Base-by-base conservation (phyloP, 306 rosid genomes). In the Vachellia collinsii region DNA sequence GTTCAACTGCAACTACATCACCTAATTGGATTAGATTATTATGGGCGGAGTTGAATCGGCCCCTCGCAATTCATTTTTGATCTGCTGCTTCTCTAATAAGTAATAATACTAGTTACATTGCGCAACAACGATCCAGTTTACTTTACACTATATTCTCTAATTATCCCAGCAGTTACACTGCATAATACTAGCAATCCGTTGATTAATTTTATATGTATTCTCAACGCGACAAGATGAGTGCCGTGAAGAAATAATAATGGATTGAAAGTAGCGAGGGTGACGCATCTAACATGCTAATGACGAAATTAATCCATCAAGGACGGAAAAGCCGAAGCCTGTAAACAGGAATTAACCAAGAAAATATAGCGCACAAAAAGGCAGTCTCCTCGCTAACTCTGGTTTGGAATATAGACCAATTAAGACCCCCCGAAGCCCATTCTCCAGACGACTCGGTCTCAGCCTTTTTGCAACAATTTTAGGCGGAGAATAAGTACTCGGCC, bases 1-100 rank as follows among this genome's bases (percentile, higher is more conserved):
- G 86, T 85, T 91, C 84, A 89, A 85, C 92, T 63, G 68, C 48
- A 86, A 76, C 80, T 41, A 23, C 46, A 71, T 82, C 44, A 39
- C 78, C 83, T 66, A 61, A 74, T 74, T 65, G 50, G 63, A 54
- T 46, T 81, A 51, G 48, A 22, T 78, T 74, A 59, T 73, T 38
- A n/a, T 37, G 66, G 50, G 46, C 41, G 71, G 81, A 22, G 56
- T 43, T 11, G 54, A 70, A 70, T 43, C 9, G 36, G 19, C 74
- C 53, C 72, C 65, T 46, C 81, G 2, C 43, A 51, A 62, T 19
- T 62, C 23, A 68, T 29, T 29, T 29, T 29, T 29, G 1, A 29
- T 29, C 34, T 29, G 34, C 34, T 29, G 34, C 34, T 29, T 29
- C 34, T 29, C 34, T 29, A 29, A 29, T 29, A 0, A 29, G 34